Evolutionary conservation across 176 grass and related monocot genomes (phyloP), one percentile per base, ranked within the genome.

Genomic region (Ananas comosus): DNA sequence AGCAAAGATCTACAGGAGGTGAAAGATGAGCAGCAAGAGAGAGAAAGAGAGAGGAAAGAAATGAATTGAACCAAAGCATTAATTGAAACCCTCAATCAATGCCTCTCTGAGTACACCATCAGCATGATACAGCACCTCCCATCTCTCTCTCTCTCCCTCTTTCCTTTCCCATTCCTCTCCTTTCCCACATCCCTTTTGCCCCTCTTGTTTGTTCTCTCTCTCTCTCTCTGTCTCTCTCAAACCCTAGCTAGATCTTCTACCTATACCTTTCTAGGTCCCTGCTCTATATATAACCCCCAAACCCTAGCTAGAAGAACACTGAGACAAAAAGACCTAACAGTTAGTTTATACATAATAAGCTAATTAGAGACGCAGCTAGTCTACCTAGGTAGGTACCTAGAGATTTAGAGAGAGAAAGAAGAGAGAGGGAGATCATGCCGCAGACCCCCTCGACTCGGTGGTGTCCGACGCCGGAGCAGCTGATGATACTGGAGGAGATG

Each of bases 401-500:
- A 59, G 14, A 19, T 59, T 17, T 14, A 61, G 56, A 61, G 17
- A 61, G 21, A 57, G 53, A 13, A 9, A 17, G 13, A 16, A 57
- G 53, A 16, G 13, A 63, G 47, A 72, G 68, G 52, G 21, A 78
- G 51, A 78, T 78, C 66, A 56, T 70, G 68, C 49, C 77, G 64
- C 77, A 79, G 54, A 19, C 76, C 49, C 77, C 70, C 54, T 79
- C 77, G 1, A 79, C 77, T 14, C 71, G 77, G 53, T 79, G 77
- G 77, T 71, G 77, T 17, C 77, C 77, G 21, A 79, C 77, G 18
- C 77, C 77, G 49, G 77, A 79, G 59, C 77, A 79, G 51, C 68
- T 79, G 19, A 79, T 79, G 77, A 68, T 79, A 64, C 77, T 79
- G 42, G 77, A 79, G 71, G 77, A 79, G 77, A 79, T 79, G 77